Evolutionary conservation across 2,329 filamentous ascomycete species (phyloP).

Genomic region (Phyllosticta citrichinensis): DNA sequence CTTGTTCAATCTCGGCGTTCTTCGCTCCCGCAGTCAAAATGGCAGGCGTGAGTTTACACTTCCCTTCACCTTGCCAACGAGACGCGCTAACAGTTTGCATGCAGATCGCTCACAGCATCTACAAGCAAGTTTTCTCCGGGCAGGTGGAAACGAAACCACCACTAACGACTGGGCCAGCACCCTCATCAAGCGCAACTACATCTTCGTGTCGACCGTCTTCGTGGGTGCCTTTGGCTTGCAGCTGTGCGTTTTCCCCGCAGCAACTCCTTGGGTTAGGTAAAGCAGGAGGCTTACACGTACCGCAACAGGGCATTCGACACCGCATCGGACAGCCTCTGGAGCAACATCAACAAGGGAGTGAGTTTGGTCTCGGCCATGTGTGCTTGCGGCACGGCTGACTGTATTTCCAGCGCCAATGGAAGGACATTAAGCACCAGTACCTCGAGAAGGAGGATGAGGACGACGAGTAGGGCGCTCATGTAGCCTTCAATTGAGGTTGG

Average conservation of each 20-base stretch:
- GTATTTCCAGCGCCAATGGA: constrained; percentile 84
- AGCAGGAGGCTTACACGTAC: constrained; percentile 12
- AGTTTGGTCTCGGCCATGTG: constrained; percentile 30
- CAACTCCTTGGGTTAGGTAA: neutral
- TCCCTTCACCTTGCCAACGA: constrained; percentile 14
- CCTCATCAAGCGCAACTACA: constrained; percentile 76
- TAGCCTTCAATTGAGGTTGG: neutral
- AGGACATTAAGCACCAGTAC: constrained; percentile 93
- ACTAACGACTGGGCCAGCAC: constrained; percentile 46
- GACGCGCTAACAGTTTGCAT: constrained; percentile 19
- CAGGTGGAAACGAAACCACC: constrained; percentile 18
- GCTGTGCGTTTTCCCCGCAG: constrained; percentile 54
- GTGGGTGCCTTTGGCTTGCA: constrained; percentile 81
- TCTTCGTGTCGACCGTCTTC: constrained; percentile 84
- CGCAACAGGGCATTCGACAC: constrained; percentile 67
- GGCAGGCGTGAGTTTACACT: constrained; percentile 44
- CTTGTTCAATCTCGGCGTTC: constrained; percentile 14
- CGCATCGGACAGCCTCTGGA: constrained; percentile 77
- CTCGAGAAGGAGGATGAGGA: constrained; percentile 60
- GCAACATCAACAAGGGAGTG: constrained; percentile 85
- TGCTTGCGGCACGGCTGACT: constrained; percentile 15
- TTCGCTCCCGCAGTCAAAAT: constrained; percentile 37
- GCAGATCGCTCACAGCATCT: constrained; percentile 45
- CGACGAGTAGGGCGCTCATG: constrained; percentile 34
- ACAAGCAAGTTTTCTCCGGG: constrained; percentile 34